Evolutionary conservation across 257 asterid genomes (phyloP).

Genomic region (Nicotiana noctiflora): DNA sequence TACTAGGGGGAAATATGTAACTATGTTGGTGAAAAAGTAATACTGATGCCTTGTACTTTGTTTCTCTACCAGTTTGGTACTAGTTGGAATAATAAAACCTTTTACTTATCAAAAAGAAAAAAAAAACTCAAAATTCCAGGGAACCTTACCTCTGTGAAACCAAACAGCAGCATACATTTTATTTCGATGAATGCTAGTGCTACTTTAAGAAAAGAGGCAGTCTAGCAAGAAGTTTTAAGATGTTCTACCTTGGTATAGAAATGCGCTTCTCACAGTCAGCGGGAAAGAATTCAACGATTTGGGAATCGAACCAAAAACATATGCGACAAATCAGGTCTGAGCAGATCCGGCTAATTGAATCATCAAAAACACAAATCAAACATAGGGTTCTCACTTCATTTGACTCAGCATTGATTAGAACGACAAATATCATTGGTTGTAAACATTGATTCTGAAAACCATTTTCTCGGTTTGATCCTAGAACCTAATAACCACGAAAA

Average conservation of each 20-base stretch:
- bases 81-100: no score
- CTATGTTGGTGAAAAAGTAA: no score
- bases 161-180: neutral
- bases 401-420: neutral
- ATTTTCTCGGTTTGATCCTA: neutral
- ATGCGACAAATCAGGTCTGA: neutral
- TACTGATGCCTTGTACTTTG: no score
- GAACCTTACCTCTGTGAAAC: neutral
- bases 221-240: neutral
- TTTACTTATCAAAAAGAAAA: no score
- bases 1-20: no score
- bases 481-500: neutral
- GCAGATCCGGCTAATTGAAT: neutral
- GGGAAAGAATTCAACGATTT: neutral
- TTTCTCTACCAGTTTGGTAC: no score
- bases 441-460: neutral
- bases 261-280: neutral
- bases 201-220: neutral
- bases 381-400: neutral
- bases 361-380: neutral
- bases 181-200: neutral
- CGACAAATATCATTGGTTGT: neutral
- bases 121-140: no score
- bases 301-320: neutral
- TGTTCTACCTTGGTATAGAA: neutral